phyloP scores from a whole-genome alignment of 495 filamentous ascomycete genomes.

The Xylaria scruposa region DNA sequence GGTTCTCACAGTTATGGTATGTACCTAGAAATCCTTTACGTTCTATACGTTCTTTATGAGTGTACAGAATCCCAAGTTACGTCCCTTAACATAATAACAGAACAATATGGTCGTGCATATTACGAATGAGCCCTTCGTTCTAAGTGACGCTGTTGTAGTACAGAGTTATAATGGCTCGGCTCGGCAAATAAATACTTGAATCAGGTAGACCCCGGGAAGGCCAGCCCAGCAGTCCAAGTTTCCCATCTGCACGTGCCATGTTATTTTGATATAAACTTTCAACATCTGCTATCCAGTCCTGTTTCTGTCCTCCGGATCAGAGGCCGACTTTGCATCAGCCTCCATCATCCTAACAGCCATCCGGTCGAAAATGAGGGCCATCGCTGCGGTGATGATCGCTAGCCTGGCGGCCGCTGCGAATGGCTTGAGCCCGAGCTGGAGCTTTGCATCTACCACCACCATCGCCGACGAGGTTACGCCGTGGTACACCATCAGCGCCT shows the following conservation, averaged over 20 bases:
- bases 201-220: neutral
- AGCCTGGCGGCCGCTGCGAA: neutral
- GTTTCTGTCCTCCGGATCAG: neutral
- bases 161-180: neutral
- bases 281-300: neutral
- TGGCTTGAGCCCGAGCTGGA: constrained; percentile 16
- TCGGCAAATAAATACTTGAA: too few species aligned
- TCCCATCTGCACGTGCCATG: neutral
- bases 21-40: neutral
- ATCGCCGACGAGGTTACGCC: neutral
- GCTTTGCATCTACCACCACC: constrained; percentile 16
- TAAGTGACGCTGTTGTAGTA: neutral
- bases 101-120: neutral
- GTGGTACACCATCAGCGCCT: constrained; percentile 19
- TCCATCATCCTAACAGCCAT: neutral
- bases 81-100: constrained; percentile 3
- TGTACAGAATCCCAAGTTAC: neutral
- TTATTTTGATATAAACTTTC: neutral
- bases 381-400: neutral
- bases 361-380: constrained; percentile 1
- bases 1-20: neutral
- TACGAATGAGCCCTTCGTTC: neutral
- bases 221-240: neutral
- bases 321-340: neutral
- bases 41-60: neutral